Evolutionary conservation across 345 rosid genomes (phyloP), one percentile per base, ranked within the genome.

Genomic region (Bruguiera parviflora): DNA sequence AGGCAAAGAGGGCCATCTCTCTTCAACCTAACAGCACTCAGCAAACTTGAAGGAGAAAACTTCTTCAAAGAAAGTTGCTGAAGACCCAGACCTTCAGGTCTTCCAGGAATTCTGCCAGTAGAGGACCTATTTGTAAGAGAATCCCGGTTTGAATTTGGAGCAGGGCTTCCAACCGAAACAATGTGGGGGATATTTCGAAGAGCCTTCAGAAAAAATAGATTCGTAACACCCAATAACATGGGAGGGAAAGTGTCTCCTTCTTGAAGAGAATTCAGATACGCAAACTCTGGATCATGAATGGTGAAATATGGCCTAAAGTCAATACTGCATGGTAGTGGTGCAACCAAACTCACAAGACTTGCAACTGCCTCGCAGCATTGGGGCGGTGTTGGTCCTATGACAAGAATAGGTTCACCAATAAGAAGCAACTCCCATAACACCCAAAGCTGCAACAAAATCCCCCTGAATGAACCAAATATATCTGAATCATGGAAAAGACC

Each of bases 241-340:
- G 98, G 90, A 51, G 99, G 99, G 80, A 90, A 95, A 52, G 84
- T 62, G 22, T 85, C 89, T 67, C 98, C 97, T 78, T 89, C 93
- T 62, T 77, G 82, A 64, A 95, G 88, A 10, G 92, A 77, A 74
- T 92, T 92, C 47, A 95, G 63, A 20, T 73, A 75, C 58, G 87
- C 88, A 66, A 95, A 95, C 20, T 85, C 90, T 5, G 97, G 97
- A 76, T 92, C 94, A 71, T 92, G 99, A 70, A 95, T 95, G 73
- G 99, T 92, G 73, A 95, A 95, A 81, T 92, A 95, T 4, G 98
- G 99, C 85, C 99, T 88, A 83, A 95, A 95, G 78, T 95, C 99
- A 67, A 92, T 82, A 70, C 94, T 92, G 57, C 89, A 95, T 62
- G 82, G 83, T 28, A 95, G 70, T 1, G 98, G 99, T 21, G 98